phyloP scores from a whole-genome alignment of 192 early-diverging fungal species.

The Cetraspora pellucida region DNA sequence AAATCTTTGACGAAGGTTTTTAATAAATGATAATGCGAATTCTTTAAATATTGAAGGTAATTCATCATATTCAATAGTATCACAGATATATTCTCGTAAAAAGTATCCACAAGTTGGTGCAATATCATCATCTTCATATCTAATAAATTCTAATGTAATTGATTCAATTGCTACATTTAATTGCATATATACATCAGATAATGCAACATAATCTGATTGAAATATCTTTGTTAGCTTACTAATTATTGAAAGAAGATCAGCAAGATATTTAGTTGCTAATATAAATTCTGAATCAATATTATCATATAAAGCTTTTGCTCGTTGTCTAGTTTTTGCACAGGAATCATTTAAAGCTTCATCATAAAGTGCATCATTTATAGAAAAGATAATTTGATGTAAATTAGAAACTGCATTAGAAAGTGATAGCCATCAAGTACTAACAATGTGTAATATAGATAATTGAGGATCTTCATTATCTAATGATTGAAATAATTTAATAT shows the following conservation, averaged over 20 bases:
- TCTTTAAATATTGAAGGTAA: neutral
- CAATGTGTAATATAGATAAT: neutral
- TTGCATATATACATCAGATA: slow-evolving; percentile 7
- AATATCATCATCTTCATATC: neutral
- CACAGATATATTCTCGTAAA: neutral
- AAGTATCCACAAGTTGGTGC: neutral
- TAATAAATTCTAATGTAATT: slow-evolving; percentile 15
- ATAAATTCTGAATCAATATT: slow-evolving; percentile 12
- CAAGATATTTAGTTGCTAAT: slow-evolving; percentile 4
- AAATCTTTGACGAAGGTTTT: neutral
- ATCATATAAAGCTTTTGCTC: neutral
- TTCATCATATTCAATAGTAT: neutral
- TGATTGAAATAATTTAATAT: neutral
- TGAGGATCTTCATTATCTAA: slow-evolving; percentile 6
- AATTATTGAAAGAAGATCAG: slow-evolving; percentile 8
- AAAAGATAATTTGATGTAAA: slow-evolving; percentile 25
- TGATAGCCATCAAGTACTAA: neutral
- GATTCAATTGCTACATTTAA: slow-evolving; percentile 18
- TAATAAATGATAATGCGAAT: slow-evolving; percentile 2
- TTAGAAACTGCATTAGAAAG: slow-evolving; percentile 10
- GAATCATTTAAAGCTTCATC: neutral
- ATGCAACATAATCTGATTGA: slow-evolving; percentile 17
- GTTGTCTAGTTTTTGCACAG: neutral
- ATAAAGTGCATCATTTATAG: slow-evolving; percentile 7
- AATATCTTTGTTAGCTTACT: neutral